phyloP scores from a whole-genome alignment of 1,284 basidiomycete species.

The Gymnopus androsaceus region DNA sequence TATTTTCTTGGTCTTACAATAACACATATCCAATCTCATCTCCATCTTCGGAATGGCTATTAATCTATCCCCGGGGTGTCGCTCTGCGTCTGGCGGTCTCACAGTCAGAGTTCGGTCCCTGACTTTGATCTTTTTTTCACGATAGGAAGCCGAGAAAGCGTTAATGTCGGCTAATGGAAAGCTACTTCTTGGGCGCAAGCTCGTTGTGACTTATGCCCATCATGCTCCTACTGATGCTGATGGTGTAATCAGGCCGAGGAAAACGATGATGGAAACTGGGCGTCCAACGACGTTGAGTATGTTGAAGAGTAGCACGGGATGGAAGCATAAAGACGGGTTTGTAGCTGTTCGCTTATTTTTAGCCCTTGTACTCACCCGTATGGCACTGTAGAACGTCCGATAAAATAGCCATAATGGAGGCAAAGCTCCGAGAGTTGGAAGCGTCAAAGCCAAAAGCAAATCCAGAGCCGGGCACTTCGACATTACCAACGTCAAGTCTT shows the following conservation, averaged over 20 bases:
- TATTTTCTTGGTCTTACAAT: conserved; percentile 28
- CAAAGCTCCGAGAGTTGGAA: conserved; percentile 85
- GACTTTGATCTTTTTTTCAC: conserved; percentile 13
- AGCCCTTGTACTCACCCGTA: conserved; percentile 9
- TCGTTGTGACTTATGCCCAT: conserved; percentile 88
- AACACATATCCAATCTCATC: conserved; percentile 1
- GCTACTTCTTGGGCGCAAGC: conserved; percentile 80
- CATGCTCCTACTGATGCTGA: conserved; percentile 64
- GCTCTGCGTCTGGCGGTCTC: conserved; percentile 1
- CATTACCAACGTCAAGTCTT: conserved; percentile 17
- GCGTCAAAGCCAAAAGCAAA: conserved; percentile 32
- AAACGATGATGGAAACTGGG: conserved; percentile 56
- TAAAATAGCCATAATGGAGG: conserved; percentile 95
- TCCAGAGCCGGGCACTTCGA: conserved; percentile 19
- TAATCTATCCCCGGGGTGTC: conserved; percentile 15
- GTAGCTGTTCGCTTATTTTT: conserved; percentile 25
- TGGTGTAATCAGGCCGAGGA: conserved; percentile 37
- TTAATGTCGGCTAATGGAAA: conserved; percentile 77
- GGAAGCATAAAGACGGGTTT: conserved; percentile 62
- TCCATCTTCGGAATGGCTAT: conserved; percentile 15
- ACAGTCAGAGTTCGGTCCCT: not conserved
- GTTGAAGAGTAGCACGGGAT: conserved; percentile 69
- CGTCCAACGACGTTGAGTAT: conserved; percentile 88
- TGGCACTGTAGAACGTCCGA: conserved; percentile 62
- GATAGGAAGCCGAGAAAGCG: conserved; percentile 85